Conservation (phyloP, 257 asterid genomes). For the Gynochthodes officinalis region DNA sequence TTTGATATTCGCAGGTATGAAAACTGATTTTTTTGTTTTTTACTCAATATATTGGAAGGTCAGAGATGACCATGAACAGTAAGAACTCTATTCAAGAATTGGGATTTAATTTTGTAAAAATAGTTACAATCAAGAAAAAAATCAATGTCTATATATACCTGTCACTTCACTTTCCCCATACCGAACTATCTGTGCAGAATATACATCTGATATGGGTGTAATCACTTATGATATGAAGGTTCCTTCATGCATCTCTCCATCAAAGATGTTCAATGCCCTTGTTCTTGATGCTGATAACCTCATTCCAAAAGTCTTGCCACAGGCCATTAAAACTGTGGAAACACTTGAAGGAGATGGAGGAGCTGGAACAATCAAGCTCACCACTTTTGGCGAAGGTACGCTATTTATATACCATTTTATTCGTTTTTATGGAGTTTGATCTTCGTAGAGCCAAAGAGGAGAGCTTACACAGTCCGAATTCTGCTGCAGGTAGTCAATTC, state of each 20-base stretch:
- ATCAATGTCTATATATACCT: too few relatives aligned
- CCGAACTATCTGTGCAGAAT: too few relatives aligned
- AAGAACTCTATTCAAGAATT: too few relatives aligned
- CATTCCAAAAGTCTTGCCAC: slow-evolving; percentile 34
- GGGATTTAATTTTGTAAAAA: too few relatives aligned
- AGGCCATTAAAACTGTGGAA: slow-evolving; percentile 29
- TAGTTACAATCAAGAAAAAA: too few relatives aligned
- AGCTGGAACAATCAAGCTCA: slow-evolving; percentile 27
- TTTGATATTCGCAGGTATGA: too few relatives aligned
- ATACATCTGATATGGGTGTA: not conserved
- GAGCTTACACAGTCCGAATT: not conserved
- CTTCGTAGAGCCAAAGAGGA: not conserved
- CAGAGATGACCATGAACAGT: too few relatives aligned
- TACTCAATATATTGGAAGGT: too few relatives aligned
- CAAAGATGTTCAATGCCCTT: slow-evolving; percentile 38
- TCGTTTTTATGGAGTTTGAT: not conserved
- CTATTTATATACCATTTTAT: too few relatives aligned
- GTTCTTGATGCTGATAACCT: slow-evolving; percentile 29
- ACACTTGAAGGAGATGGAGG: slow-evolving; percentile 39
- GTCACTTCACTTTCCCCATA: too few relatives aligned
- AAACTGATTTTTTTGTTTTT: too few relatives aligned
- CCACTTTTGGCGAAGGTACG: slow-evolving; percentile 33
- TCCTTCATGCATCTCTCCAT: slow-evolving; percentile 24
- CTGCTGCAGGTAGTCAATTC: slow-evolving; percentile 15
- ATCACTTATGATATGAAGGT: slow-evolving; percentile 15